Evolutionary conservation across 352 stramenopile genomes (phyloP), one percentile per base, ranked within the genome.

Genomic region (Phytopythium oedochilum): DNA sequence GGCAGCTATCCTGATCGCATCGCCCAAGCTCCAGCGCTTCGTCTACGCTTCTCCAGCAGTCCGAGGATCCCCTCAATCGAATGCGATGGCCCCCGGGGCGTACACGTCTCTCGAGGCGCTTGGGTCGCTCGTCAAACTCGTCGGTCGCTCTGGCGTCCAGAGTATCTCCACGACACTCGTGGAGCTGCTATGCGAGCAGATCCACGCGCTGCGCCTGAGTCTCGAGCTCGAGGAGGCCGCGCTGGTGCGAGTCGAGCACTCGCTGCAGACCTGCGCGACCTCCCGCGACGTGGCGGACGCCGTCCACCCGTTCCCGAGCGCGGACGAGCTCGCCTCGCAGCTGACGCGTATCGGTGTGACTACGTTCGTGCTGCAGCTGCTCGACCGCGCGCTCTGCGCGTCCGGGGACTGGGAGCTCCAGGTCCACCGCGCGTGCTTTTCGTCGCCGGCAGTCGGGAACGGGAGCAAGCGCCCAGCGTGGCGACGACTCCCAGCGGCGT

Each of bases 211-310:
- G 8, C 64, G 64, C 7, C 66, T 62, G 8, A 59, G 50, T 5
- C 64, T 73, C 29, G 61, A 73, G 53, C 53, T 59, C 8, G 61
- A 73, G 26, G 55, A 73, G 15, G 40, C 49, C 14, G 51, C 59
- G 18, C 26, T 73, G 15, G 36, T 54, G 10, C 61, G 61, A 49
- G 55, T 73, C 42, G 61, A 73, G 22, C 40, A 12, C 48, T 55
- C 32, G 32, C 40, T 10, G 43, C 20, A 22, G 20, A 26, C n/a
- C n/a, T 44, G 38, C 20, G 5, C 38, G 38, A 44, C 0, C 20
- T 18, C 4, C 9, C 38, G 38, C 18, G 38, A 44, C 7, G 38
- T 44, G 38, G 20, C 10, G 7, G 8, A 44, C 20, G 38, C 38
- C 7, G 20, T 22, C 38, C 25, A 26, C 2, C 38, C 25, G 38